Evolutionary conservation across 345 rosid genomes (phyloP).

Genomic region (Linum tenue): DNA sequence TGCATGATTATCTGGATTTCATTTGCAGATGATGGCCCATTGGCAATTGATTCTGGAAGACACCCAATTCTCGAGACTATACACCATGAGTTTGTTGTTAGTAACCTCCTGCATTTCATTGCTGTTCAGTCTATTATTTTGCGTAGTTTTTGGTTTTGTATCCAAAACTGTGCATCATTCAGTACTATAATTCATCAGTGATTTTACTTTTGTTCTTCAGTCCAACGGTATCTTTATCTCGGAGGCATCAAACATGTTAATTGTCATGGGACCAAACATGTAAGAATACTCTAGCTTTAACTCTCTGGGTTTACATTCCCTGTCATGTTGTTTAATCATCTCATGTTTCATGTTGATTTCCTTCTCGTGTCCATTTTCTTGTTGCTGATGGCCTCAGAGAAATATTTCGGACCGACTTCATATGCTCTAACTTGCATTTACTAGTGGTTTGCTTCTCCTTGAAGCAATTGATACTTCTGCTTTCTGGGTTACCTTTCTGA

Average conservation of each 20-base stretch:
- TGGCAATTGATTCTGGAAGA: conserved; percentile 92
- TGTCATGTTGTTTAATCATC: not conserved
- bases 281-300: conserved; percentile 24
- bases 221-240: conserved; percentile 85
- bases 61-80: conserved; percentile 90
- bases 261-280: conserved; percentile 95
- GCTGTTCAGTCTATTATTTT: conserved; percentile 4
- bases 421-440: not conserved
- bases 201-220: conserved; percentile 37
- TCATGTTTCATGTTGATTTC: not conserved
- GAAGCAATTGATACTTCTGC: not conserved
- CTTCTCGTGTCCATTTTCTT: not conserved
- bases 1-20: conserved; percentile 15
- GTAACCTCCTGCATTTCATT: conserved; percentile 10
- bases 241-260: conserved; percentile 86
- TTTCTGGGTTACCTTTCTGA: not conserved
- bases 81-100: conserved; percentile 75
- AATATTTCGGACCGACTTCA: not conserved
- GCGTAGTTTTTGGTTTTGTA: not conserved
- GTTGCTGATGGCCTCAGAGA: not conserved
- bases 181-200: conserved; percentile 3
- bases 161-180: not conserved
- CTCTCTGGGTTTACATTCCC: not conserved
- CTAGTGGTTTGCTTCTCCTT: too few species aligned
- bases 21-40: conserved; percentile 69